Evolutionary conservation across 2,329 filamentous ascomycete genomes (phyloP).

Genomic region (Ophiostoma quercus): DNA sequence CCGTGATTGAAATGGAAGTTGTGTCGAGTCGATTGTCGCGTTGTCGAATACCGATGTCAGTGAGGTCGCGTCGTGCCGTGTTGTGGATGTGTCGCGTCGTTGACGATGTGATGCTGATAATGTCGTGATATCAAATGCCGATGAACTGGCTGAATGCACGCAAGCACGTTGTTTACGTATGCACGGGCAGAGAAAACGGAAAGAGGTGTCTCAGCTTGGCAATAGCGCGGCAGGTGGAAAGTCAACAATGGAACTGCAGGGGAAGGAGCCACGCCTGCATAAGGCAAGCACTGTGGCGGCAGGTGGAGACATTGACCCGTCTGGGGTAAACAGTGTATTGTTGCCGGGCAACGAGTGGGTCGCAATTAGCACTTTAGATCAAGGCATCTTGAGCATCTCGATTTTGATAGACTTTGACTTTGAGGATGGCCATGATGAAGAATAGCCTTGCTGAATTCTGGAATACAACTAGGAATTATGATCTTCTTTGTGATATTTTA

Average conservation of each 20-base stretch:
- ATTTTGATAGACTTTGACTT: too few species aligned
- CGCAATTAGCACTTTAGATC: neutral
- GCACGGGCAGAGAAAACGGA: slow-evolving; percentile 11
- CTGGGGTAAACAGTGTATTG: slow-evolving; percentile 23
- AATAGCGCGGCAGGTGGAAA: slow-evolving; percentile 11
- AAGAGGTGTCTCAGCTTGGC: slow-evolving; percentile 12
- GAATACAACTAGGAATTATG: too few species aligned
- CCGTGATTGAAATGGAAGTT: neutral
- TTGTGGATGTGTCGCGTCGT: neutral
- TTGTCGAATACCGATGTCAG: neutral
- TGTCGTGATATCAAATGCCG: neutral
- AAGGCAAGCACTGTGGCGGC: slow-evolving; percentile 15
- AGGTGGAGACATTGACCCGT: slow-evolving; percentile 24
- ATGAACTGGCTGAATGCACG: neutral
- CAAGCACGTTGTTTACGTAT: slow-evolving; percentile 10
- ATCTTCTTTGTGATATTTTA: too few species aligned
- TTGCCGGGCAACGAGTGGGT: slow-evolving; percentile 24
- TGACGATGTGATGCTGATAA: neutral
- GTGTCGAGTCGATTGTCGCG: neutral
- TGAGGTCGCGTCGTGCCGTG: neutral
- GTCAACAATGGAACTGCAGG: slow-evolving; percentile 16
- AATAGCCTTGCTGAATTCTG: too few species aligned
- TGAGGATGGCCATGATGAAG: too few species aligned
- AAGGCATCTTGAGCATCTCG: neutral
- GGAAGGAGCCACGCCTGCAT: slow-evolving; percentile 7